phyloP scores from a whole-genome alignment of 2,329 filamentous ascomycete species.

The Leptosphaerulina australis region DNA sequence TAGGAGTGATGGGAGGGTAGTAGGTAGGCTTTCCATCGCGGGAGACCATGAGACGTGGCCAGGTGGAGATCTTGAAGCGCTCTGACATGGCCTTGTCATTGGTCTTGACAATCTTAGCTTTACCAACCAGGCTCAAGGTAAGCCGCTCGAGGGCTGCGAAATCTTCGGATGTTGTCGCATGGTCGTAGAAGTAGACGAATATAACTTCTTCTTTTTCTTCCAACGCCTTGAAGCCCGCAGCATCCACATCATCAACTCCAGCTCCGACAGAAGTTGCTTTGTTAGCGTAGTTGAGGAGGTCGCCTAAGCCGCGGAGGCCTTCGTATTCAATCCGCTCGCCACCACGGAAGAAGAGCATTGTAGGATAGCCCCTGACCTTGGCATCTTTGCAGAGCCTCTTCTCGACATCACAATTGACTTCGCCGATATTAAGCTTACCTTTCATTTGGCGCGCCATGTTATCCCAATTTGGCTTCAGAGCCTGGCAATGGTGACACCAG shows the following conservation, averaged over 20 bases:
- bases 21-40: constrained; percentile 89
- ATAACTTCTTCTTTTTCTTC: constrained; percentile 95
- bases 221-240: constrained; percentile 75
- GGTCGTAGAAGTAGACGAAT: constrained; percentile 97
- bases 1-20: constrained; percentile 83
- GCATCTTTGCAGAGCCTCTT: constrained; percentile 91
- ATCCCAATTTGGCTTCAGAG: constrained; percentile 86
- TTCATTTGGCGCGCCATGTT: constrained; percentile 92
- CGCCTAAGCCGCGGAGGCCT: constrained; percentile 87
- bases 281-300: constrained; percentile 84
- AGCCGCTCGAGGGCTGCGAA: constrained; percentile 86
- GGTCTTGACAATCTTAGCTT: constrained; percentile 91
- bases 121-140: constrained; percentile 85
- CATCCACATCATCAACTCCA: constrained; percentile 82
- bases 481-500: constrained; percentile 96
- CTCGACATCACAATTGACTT: constrained; percentile 93
- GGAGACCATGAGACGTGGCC: constrained; percentile 90
- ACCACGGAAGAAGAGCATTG: constrained; percentile 89
- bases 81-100: constrained; percentile 75
- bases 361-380: constrained; percentile 79
- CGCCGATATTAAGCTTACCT: constrained; percentile 85
- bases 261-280: constrained; percentile 79
- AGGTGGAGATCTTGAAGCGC: constrained; percentile 93
- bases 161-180: constrained; percentile 91
- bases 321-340: constrained; percentile 92